Conservation (phyloP, 164 flowering plant genomes). For the Nymphaea thermarum region DNA sequence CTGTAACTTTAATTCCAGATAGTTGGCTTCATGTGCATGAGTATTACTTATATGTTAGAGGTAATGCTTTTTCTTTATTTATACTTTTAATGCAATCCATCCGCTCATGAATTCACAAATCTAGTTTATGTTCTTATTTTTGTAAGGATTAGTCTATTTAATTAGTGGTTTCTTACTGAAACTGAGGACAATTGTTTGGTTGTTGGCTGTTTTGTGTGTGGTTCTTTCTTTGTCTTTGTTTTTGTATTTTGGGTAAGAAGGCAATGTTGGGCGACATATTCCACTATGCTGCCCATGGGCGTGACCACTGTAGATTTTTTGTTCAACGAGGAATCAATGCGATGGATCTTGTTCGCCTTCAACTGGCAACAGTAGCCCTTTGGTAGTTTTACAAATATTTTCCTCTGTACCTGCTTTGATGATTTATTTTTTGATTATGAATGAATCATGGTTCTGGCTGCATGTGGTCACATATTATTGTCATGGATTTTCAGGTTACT, state of each 20-base stretch:
- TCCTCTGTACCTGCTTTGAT: slow-evolving; percentile 33
- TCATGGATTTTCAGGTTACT: slow-evolving; percentile 1
- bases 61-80: background rate
- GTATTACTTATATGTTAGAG: background rate
- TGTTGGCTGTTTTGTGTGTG: slow-evolving; percentile 68
- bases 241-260: slow-evolving; percentile 56
- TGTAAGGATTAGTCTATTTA: slow-evolving; percentile 11
- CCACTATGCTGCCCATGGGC: slow-evolving; percentile 48
- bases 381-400: slow-evolving; percentile 58
- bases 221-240: slow-evolving; percentile 53
- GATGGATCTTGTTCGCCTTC: slow-evolving; percentile 66
- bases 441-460: slow-evolving; percentile 10
- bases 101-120: background rate
- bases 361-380: slow-evolving; percentile 37
- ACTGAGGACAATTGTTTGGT: slow-evolving; percentile 61
- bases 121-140: slow-evolving; percentile 4
- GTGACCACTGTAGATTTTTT: slow-evolving; percentile 40
- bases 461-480: slow-evolving; percentile 4
- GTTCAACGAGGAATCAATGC: slow-evolving; percentile 48
- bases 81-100: background rate
- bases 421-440: slow-evolving; percentile 27
- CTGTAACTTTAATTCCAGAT: slow-evolving; percentile 1
- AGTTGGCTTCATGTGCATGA: background rate
- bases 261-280: slow-evolving; percentile 62
- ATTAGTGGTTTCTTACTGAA: slow-evolving; percentile 22